A percentile compares a stretch with the other conserved stretches of the same genome.
Conservation (phyloP, 768 basidiomycete genomes). For the Pleurotus eryngii region DNA sequence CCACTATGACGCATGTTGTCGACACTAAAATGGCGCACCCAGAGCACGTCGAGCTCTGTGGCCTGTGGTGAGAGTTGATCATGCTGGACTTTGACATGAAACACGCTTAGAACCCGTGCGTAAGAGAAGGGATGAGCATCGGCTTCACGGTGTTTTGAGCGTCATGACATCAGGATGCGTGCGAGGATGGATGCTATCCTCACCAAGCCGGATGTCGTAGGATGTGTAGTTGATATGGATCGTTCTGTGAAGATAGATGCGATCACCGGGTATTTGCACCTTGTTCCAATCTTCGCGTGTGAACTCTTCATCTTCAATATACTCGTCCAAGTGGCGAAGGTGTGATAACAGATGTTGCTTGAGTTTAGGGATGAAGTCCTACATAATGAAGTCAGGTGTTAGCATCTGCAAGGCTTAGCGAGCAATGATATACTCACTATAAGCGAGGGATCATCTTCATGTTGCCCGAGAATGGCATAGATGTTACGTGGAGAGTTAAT, state of each 20-base stretch:
- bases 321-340: conserved; percentile 1
- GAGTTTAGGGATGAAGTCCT: conserved; percentile 26
- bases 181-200: conserved; percentile 35
- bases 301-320: conserved; percentile 8
- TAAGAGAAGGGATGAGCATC: too few relatives aligned
- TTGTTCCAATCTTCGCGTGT: conserved; percentile 9
- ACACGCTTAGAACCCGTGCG: too few relatives aligned
- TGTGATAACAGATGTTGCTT: conserved; percentile 21
- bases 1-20: too few relatives aligned
- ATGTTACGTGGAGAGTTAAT: conserved; percentile 9
- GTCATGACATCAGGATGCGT: conserved; percentile 32
- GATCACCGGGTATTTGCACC: conserved; percentile 16
- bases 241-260: conserved; percentile 18
- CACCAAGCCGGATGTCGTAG: conserved; percentile 34
- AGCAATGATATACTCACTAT: too few relatives aligned
- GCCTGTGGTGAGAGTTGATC: too few relatives aligned
- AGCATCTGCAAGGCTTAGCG: too few relatives aligned
- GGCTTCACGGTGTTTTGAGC: conserved; percentile 10
- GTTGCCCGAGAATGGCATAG: conserved; percentile 9
- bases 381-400: conserved; percentile 2
- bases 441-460: conserved; percentile 22
- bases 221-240: conserved; percentile 35
- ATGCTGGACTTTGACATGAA: too few relatives aligned
- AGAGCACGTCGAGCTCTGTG: too few relatives aligned
- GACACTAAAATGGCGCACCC: too few relatives aligned